These are phyloP conservation scores for Tripidium arundinaceum DNA, from an alignment of 202 grass and related monocot species.

Conservation along the genomic window DNA sequence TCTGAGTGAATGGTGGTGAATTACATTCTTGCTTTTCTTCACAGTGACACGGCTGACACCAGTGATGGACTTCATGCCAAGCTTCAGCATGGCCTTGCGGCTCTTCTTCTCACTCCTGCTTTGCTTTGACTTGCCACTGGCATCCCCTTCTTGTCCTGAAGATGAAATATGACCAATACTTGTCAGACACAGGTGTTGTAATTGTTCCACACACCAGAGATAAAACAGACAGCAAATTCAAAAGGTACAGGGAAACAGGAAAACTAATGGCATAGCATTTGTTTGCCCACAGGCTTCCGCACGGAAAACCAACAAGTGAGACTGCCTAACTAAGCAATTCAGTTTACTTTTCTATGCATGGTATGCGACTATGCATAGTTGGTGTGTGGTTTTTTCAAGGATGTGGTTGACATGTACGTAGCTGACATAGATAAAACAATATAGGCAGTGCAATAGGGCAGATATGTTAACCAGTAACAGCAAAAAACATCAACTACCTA, in stretches of 20 bases:
- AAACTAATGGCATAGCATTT: background rate
- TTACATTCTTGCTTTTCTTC: conserved; percentile 67
- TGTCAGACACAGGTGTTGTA: background rate
- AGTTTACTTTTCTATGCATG: background rate
- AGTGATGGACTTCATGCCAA: conserved; percentile 57
- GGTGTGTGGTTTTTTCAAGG: background rate
- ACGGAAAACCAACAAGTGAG: background rate
- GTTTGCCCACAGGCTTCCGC: background rate
- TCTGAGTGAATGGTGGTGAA: background rate
- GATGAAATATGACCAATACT: background rate
- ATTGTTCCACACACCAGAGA: background rate
- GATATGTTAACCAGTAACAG: background rate
- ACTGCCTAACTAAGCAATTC: background rate
- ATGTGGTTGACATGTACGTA: background rate
- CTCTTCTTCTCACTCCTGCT: conserved; percentile 68
- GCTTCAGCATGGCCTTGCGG: conserved; percentile 61
- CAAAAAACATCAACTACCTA: background rate
- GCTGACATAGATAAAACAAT: background rate
- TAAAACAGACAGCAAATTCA: background rate
- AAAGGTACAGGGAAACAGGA: background rate
- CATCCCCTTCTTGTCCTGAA: conserved; percentile 32
- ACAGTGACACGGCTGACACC: conserved; percentile 59
- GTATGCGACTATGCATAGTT: background rate
- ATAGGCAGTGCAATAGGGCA: background rate
- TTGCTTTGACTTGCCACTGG: conserved; percentile 44